phyloP scores from a whole-genome alignment of 257 asterid species.

The Nicotiana undulata region DNA sequence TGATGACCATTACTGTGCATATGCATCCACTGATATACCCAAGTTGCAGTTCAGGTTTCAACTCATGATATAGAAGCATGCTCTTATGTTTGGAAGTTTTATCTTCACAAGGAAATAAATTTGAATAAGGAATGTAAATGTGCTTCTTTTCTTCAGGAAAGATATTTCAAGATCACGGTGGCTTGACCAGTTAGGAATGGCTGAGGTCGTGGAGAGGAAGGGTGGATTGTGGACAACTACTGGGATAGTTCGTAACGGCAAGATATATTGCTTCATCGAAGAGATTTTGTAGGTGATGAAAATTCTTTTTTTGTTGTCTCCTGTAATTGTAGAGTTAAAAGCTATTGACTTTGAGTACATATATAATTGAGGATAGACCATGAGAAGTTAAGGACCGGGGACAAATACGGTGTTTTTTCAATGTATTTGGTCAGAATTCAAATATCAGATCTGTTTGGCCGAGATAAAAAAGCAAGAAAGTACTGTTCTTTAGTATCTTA shows the following conservation, averaged over 20 bases:
- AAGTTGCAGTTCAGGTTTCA: conserved; percentile 65
- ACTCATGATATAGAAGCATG: neutral
- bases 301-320: neutral
- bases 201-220: conserved; percentile 57
- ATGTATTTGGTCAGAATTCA: neutral
- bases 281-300: conserved; percentile 57
- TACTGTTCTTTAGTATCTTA: neutral
- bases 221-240: conserved; percentile 79
- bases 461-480: neutral
- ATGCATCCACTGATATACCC: conserved; percentile 33
- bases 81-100: neutral
- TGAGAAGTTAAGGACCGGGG: neutral
- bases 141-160: conserved; percentile 29
- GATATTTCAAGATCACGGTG: conserved; percentile 53
- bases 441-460: neutral
- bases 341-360: neutral
- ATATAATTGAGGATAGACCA: neutral
- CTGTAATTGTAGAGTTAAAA: neutral
- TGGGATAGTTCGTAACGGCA: conserved; percentile 63
- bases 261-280: conserved; percentile 55
- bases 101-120: neutral
- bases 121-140: neutral
- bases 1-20: conserved; percentile 28
- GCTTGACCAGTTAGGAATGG: conserved; percentile 62
- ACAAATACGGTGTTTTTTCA: neutral